phyloP scores from a whole-genome alignment of 129 eudicot genomes.

The Daucus carota region DNA sequence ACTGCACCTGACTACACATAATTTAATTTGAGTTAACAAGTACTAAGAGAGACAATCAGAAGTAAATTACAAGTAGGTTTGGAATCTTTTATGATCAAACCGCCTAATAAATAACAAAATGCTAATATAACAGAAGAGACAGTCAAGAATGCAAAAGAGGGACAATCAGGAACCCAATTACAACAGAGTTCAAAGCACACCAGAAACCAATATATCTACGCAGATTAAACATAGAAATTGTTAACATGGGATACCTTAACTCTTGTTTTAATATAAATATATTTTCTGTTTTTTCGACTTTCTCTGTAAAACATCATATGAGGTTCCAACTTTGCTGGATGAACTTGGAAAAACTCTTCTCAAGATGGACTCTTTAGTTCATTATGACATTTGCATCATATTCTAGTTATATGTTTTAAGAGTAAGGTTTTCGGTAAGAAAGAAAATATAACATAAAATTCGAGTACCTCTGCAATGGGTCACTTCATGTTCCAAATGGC shows the following conservation, averaged over 20 bases:
- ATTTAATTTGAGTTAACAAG: too few relatives aligned
- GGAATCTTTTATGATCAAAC: too few relatives aligned
- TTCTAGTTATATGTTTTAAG: background rate
- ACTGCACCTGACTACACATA: too few relatives aligned
- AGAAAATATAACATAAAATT: background rate
- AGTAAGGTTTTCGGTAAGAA: background rate
- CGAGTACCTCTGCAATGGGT: background rate
- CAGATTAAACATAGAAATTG: background rate
- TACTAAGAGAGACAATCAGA: too few relatives aligned
- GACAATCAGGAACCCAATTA: background rate
- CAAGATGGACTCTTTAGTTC: background rate
- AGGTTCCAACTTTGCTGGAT: background rate
- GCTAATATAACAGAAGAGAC: background rate
- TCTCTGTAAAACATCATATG: background rate
- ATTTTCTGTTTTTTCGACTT: background rate
- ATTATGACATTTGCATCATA: background rate
- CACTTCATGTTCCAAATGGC: background rate
- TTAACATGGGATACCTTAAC: too few relatives aligned
- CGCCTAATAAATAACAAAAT: background rate
- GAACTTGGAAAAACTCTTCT: background rate
- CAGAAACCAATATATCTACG: background rate
- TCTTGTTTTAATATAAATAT: background rate
- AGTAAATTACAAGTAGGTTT: too few relatives aligned
- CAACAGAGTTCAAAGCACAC: background rate
- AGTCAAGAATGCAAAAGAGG: background rate